phyloP scores from a whole-genome alignment of 2,329 filamentous ascomycete genomes.

The Fusarium sp. region DNA sequence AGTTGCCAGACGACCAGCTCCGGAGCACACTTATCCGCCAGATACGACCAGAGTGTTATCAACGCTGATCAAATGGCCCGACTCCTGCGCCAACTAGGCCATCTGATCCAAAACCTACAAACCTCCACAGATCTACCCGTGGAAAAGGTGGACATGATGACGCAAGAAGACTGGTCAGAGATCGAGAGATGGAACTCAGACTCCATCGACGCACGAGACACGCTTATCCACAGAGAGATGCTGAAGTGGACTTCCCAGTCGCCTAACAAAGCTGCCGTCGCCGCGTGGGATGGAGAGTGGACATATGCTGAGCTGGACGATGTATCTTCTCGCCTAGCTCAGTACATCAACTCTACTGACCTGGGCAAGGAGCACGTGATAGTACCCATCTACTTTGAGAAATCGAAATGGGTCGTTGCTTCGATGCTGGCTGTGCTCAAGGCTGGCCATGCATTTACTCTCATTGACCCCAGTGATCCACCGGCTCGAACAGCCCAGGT shows the following conservation, averaged over 20 bases:
- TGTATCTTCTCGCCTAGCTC: neutral
- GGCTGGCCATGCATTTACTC: constrained; percentile 10
- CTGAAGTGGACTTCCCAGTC: neutral
- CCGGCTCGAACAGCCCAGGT: neutral
- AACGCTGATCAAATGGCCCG: constrained; percentile 7
- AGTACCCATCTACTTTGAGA: constrained; percentile 23
- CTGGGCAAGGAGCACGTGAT: neutral
- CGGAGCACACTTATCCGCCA: neutral
- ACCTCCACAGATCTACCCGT: neutral
- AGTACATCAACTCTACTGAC: neutral
- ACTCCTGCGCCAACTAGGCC: neutral
- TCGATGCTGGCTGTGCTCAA: constrained; percentile 22
- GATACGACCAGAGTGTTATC: constrained; percentile 8
- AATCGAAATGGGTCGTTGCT: constrained; percentile 26
- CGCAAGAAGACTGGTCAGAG: constrained; percentile 4
- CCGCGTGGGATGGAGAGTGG: constrained; percentile 19
- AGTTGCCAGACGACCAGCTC: neutral
- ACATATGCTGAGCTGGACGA: constrained; percentile 1
- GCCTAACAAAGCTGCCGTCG: neutral
- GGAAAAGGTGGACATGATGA: neutral
- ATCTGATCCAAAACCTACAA: neutral
- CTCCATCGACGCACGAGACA: neutral
- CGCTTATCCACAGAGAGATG: constrained; percentile 16
- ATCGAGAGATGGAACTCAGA: constrained; percentile 22
- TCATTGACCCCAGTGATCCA: constrained; percentile 14